Evolutionary conservation across 257 asterid genomes (phyloP), one percentile per base, ranked within the genome.

Genomic region (Oldenlandia corymbosa): DNA sequence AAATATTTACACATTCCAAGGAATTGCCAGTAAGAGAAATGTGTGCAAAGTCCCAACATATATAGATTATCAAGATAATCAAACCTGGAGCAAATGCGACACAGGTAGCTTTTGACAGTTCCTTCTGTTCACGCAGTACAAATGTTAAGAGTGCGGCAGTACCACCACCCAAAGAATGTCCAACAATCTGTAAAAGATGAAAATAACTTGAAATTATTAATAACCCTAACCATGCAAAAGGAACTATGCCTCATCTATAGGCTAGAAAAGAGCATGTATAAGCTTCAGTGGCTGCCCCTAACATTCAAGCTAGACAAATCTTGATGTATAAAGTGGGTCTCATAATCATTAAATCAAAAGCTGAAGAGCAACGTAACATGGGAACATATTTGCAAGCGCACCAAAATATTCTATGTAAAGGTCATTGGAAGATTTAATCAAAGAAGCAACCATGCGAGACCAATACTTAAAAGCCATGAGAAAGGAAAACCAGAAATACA

Each of bases 151-250:
- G 87, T 21, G 99, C 87, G 36, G 97, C 97, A 42, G 99, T 93
- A 50, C 97, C 97, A 5, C 99, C 97, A 65, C 99, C 99, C 73
- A 93, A 83, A 61, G 99, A 93, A 72, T 93, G 99, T 28, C 99
- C 99, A 7, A 93, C 84, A 60, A 93, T 81, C 99, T 92, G 81
- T 52, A 64, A 71, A 50, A 41, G 57, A 36, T 24, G 62, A 57
- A 23, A 41, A 30, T 32, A 68, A 65, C 49, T 21, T 28, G 54
- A 70, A 54, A 31, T 46, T 49, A 23, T 65, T 23, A 60, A 46
- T 23, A 49, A 32, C 21, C 4, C 42, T 5, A 26, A n/a, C 18
- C 10, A 67, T 5, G 31, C 59, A 50, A 17, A 50, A 55, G 62
- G 21, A 50, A 51, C 5, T 13, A 43, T 24, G 42, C 46, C 41